A percentile compares a stretch with the other conserved stretches of the same genome.
These are phyloP conservation scores for Aspergillus glaucus DNA, from an alignment of 2,329 filamentous ascomycete species.

Conservation along the genomic window DNA sequence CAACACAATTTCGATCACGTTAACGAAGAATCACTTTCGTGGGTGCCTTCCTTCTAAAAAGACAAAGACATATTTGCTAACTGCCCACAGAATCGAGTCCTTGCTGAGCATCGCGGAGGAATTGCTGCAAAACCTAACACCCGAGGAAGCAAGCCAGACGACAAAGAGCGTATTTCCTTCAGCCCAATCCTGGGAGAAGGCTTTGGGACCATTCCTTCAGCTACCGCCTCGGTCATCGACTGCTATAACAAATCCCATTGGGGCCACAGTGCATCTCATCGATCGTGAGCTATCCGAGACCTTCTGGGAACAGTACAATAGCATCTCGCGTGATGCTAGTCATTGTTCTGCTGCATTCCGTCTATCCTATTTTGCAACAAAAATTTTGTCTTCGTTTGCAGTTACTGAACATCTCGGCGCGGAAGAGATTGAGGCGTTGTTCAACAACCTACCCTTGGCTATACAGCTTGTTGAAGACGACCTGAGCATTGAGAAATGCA, in stretches of 20 bases:
- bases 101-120: conserved; percentile 51
- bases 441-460: conserved; percentile 49
- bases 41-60: conserved; percentile 16
- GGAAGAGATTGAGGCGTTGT: conserved; percentile 34
- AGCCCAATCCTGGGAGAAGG: conserved; percentile 57
- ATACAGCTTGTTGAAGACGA: conserved; percentile 56
- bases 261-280: conserved; percentile 63
- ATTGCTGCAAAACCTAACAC: conserved; percentile 32
- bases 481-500: conserved; percentile 50
- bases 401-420: conserved; percentile 26
- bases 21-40: conserved; percentile 40
- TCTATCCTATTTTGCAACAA: conserved; percentile 64
- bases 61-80: background rate
- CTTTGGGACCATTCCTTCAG: conserved; percentile 50
- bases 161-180: conserved; percentile 55
- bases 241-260: conserved; percentile 66
- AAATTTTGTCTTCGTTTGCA: conserved; percentile 47
- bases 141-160: conserved; percentile 21
- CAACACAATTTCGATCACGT: conserved; percentile 46
- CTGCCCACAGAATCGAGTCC: conserved; percentile 45
- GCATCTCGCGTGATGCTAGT: conserved; percentile 55
- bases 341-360: conserved; percentile 68
- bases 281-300: conserved; percentile 23
- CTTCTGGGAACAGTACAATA: conserved; percentile 19
- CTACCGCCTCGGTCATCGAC: conserved; percentile 50